Conservation (phyloP, 225 moss, liverwort and hornwort genomes). For the Straminergon stramineum region DNA sequence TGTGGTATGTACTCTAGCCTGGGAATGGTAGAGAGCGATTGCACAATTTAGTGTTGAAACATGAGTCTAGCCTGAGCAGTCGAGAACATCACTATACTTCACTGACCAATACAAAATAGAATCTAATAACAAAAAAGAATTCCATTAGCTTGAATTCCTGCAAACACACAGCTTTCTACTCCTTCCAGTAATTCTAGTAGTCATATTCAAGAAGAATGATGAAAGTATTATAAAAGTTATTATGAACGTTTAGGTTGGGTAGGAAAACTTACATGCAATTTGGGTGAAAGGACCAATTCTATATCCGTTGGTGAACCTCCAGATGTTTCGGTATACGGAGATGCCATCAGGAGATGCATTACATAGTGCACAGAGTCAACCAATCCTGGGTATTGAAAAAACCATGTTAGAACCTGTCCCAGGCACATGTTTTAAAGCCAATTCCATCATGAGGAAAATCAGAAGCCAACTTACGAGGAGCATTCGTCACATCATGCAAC, state of each 20-base stretch:
- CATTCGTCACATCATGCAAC: constrained; percentile 56
- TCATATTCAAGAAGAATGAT: neutral
- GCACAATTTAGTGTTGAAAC: neutral
- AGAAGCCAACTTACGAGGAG: constrained; percentile 60
- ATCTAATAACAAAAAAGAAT: neutral
- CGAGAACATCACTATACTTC: neutral
- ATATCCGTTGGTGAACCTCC: constrained; percentile 29
- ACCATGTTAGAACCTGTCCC: neutral
- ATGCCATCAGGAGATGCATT: constrained; percentile 34
- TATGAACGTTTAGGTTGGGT: neutral
- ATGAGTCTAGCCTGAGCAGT: neutral
- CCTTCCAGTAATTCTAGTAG: neutral
- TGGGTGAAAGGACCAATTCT: constrained; percentile 20
- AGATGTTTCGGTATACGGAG: constrained; percentile 17
- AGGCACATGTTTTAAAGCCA: neutral
- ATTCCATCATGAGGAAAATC: neutral
- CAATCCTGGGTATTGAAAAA: constrained; percentile 45
- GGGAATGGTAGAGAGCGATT: neutral
- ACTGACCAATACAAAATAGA: neutral
- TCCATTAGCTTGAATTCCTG: neutral
- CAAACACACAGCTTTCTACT: neutral
- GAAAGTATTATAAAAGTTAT: neutral
- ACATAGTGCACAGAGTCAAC: constrained; percentile 68
- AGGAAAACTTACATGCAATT: constrained; percentile 35
- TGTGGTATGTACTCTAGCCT: constrained; percentile 25